These are phyloP conservation scores for Suillus subaureus DNA, from an alignment of 768 basidiomycete species.

Conservation along the genomic window DNA sequence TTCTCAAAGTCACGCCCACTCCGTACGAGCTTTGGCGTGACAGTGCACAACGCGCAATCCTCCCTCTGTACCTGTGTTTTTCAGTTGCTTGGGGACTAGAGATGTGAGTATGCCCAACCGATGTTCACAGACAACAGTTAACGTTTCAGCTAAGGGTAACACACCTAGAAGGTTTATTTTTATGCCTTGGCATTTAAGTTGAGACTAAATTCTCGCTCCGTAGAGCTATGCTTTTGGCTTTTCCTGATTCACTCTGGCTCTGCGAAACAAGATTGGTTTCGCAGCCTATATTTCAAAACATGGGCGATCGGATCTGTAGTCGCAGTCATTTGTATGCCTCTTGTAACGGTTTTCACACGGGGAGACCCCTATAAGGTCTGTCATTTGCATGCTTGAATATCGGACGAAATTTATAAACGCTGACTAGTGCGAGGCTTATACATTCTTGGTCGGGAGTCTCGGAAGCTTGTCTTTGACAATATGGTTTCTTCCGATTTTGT, in stretches of 20 bases:
- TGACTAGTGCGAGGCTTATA: slow-evolving; percentile 66
- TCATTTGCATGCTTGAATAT: slow-evolving; percentile 7
- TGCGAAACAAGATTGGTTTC: slow-evolving; percentile 75
- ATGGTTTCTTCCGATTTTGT: slow-evolving; percentile 75
- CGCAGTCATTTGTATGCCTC: slow-evolving; percentile 68
- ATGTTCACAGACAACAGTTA: not conserved
- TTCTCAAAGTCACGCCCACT: slow-evolving; percentile 57
- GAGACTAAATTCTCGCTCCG: not conserved
- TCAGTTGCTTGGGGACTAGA: slow-evolving; percentile 74
- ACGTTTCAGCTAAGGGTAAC: slow-evolving; percentile 53
- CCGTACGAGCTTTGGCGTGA: slow-evolving; percentile 62
- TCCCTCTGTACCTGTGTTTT: slow-evolving; percentile 67
- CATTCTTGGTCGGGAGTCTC: slow-evolving; percentile 68
- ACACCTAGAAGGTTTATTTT: slow-evolving; percentile 68
- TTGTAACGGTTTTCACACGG: slow-evolving; percentile 67
- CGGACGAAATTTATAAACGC: slow-evolving; percentile 8
- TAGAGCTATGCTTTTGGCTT: slow-evolving; percentile 87
- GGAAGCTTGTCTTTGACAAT: slow-evolving; percentile 72
- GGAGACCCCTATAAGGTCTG: slow-evolving; percentile 59
- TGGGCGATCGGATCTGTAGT: slow-evolving; percentile 69
- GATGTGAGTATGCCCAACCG: slow-evolving; percentile 51
- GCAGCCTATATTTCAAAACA: slow-evolving; percentile 68
- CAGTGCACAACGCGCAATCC: slow-evolving; percentile 47
- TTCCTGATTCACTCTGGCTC: slow-evolving; percentile 73
- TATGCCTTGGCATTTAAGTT: not conserved